Evolutionary conservation across 345 rosid species (phyloP).

Genomic region (Hypericum androsaemum): DNA sequence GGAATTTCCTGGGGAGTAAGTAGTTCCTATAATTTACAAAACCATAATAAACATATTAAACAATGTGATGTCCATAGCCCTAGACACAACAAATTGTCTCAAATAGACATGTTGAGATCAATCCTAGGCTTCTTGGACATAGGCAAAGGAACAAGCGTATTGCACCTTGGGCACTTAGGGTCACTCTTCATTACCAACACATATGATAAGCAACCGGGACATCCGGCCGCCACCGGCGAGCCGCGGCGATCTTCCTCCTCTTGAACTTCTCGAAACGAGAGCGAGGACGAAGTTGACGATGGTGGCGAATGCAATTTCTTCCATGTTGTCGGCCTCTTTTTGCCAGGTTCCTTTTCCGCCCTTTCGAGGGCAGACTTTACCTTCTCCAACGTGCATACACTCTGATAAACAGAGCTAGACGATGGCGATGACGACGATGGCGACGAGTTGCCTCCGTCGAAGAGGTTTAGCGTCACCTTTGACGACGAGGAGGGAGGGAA

Average conservation of each 20-base stretch:
- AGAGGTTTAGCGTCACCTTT: conserved; percentile 31
- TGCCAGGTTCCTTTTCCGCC: conserved; percentile 39
- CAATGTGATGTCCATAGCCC: too few species aligned
- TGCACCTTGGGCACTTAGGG: conserved; percentile 83
- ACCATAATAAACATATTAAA: neutral
- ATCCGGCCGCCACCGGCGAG: conserved; percentile 49
- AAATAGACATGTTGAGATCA: conserved; percentile 71
- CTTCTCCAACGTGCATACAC: conserved; percentile 87
- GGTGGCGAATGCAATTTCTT: conserved; percentile 25
- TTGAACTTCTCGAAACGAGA: conserved; percentile 18
- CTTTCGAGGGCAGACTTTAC: conserved; percentile 74
- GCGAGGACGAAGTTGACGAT: conserved; percentile 7
- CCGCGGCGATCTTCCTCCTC: conserved; percentile 3
- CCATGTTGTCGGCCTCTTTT: conserved; percentile 26
- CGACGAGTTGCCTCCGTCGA: conserved; percentile 30
- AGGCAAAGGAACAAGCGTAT: conserved; percentile 43
- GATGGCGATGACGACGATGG: conserved; percentile 13
- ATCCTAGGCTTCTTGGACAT: conserved; percentile 48
- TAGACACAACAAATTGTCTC: conserved; percentile 8
- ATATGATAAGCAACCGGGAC: conserved; percentile 76
- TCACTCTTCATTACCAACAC: conserved; percentile 49
- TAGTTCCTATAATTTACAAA: conserved; percentile 16
- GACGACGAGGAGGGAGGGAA: conserved; percentile 35
- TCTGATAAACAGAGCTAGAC: conserved; percentile 36
- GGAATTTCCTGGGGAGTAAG: too few species aligned